Conservation (phyloP, 306 rosid species). For the Mucuna pruriens region DNA sequence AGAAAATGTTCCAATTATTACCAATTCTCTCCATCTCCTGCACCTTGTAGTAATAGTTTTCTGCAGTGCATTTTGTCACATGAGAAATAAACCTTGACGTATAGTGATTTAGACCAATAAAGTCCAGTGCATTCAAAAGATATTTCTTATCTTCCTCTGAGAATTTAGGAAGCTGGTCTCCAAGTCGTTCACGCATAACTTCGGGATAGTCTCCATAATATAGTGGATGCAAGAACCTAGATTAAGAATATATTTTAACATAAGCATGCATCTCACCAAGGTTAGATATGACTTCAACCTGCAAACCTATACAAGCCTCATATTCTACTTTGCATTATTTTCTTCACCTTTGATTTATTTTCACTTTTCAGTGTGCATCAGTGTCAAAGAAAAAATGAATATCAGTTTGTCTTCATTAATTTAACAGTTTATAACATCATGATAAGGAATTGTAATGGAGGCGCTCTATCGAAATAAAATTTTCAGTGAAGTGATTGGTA, state of each 20-base stretch:
- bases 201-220: conserved; percentile 84
- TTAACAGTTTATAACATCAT: neutral
- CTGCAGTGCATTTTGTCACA: conserved; percentile 46
- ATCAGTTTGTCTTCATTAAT: conserved; percentile 3
- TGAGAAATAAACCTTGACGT: conserved; percentile 87
- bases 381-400: neutral
- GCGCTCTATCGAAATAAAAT: neutral
- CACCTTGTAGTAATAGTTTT: conserved; percentile 51
- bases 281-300: conserved; percentile 20
- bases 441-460: conserved; percentile 22
- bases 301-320: neutral
- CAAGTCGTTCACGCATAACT: conserved; percentile 74
- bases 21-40: conserved; percentile 72
- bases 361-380: conserved; percentile 8
- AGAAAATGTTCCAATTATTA: conserved; percentile 34
- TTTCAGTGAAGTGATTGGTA: neutral
- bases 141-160: conserved; percentile 74
- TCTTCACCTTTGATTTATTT: neutral
- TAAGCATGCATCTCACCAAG: conserved; percentile 30
- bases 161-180: conserved; percentile 85
- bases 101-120: conserved; percentile 85
- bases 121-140: conserved; percentile 70
- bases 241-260: conserved; percentile 19
- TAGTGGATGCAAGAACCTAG: conserved; percentile 83
- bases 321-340: neutral